Conservation (phyloP, 1,139 yeast species). For the Nadsonia starkeyi-henricii region DNA sequence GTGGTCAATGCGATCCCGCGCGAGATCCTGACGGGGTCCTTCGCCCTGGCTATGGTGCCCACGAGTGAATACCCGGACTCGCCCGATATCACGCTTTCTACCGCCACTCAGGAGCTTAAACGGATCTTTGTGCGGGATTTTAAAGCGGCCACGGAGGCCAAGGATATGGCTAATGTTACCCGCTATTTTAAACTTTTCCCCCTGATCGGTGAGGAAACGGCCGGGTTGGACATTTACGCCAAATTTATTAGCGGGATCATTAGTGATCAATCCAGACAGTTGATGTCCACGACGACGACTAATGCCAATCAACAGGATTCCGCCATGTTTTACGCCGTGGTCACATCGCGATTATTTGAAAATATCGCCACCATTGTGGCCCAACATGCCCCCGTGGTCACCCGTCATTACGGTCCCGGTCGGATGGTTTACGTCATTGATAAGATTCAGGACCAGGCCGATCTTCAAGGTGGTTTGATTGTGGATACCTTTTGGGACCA, state of each 20-base stretch:
- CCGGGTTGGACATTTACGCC: slow-evolving; percentile 72
- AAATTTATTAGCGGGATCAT: slow-evolving; percentile 76
- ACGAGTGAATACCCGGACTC: slow-evolving; percentile 76
- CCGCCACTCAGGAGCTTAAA: slow-evolving; percentile 48
- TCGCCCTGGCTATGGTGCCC: slow-evolving; percentile 79
- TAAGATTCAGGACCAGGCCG: slow-evolving; percentile 74
- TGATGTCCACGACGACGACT: slow-evolving; percentile 26
- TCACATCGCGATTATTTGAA: slow-evolving; percentile 65
- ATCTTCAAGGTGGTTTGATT: slow-evolving; percentile 77
- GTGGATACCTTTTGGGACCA: slow-evolving; percentile 77
- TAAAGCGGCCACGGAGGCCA: slow-evolving; percentile 48
- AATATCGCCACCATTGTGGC: slow-evolving; percentile 71
- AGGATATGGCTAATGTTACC: slow-evolving; percentile 59
- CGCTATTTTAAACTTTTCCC: slow-evolving; percentile 80
- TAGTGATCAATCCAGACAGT: slow-evolving; percentile 57
- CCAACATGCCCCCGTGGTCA: slow-evolving; percentile 74
- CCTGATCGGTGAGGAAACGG: slow-evolving; percentile 52
- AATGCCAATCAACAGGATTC: slow-evolving; percentile 20
- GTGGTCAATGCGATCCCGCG: slow-evolving; percentile 41
- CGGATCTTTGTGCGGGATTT: slow-evolving; percentile 48
- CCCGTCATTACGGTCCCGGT: slow-evolving; percentile 50
- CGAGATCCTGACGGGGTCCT: slow-evolving; percentile 44
- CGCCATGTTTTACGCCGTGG: slow-evolving; percentile 44
- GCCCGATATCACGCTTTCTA: slow-evolving; percentile 44
- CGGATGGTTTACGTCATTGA: slow-evolving; percentile 57